A percentile compares a stretch with the other conserved stretches of the same genome.
Evolutionary conservation across 192 early-diverging fungal genomes (phyloP).

Genomic region (Podila epigama): DNA sequence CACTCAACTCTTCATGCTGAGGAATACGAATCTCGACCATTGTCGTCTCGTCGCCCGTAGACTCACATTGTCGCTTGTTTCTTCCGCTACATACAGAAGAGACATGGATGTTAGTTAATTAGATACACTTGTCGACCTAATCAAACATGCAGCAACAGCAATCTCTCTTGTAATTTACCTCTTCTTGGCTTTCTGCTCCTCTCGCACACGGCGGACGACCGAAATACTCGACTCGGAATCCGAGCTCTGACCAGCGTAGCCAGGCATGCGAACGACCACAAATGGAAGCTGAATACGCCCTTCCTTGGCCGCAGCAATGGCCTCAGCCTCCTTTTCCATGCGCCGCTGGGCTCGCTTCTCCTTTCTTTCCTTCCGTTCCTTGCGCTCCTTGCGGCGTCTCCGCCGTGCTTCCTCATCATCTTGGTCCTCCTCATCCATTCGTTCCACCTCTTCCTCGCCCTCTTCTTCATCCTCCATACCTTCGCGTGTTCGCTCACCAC

Average conservation of each 20-base stretch:
- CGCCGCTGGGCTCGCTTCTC: slow-evolving; percentile 17
- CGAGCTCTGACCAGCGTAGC: slow-evolving; percentile 28
- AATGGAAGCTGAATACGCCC: slow-evolving; percentile 24
- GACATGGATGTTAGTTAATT: neutral
- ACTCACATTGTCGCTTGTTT: slow-evolving; percentile 12
- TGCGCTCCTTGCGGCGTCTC: slow-evolving; percentile 18
- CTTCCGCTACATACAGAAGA: slow-evolving; percentile 4
- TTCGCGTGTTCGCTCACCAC: too few species aligned
- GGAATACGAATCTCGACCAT: slow-evolving; percentile 31
- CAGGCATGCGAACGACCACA: slow-evolving; percentile 28
- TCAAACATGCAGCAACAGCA: neutral
- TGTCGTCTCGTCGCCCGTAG: slow-evolving; percentile 13
- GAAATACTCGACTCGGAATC: slow-evolving; percentile 39
- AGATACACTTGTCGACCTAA: neutral
- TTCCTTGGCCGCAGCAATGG: neutral
- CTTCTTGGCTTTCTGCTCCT: slow-evolving; percentile 5
- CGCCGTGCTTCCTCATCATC: slow-evolving; percentile 22
- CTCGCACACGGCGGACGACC: slow-evolving; percentile 22
- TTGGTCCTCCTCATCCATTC: neutral
- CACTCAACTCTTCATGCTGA: slow-evolving; percentile 29
- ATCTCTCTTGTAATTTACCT: slow-evolving; percentile 7
- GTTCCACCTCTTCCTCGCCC: neutral
- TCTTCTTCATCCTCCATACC: neutral
- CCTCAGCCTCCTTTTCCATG: slow-evolving; percentile 11
- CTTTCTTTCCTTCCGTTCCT: slow-evolving; percentile 27